Evolutionary conservation across 495 filamentous ascomycete genomes (phyloP), one percentile per base, ranked within the genome.

Genomic region (Zalerion maritima): DNA sequence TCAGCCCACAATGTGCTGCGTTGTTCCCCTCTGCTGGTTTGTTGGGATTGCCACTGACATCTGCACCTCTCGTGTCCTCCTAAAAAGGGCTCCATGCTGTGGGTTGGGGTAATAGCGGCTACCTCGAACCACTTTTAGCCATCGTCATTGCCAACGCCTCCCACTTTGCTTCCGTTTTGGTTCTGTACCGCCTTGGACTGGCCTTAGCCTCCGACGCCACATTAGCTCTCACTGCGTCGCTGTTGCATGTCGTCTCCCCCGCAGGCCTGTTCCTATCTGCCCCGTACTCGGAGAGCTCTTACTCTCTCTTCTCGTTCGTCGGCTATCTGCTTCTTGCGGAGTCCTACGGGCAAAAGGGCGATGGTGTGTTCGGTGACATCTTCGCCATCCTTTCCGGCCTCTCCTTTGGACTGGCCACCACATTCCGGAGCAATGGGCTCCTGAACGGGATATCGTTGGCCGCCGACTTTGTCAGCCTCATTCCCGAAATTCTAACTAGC

Each of bases 201-300:
- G 36, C 54, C 2, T 32, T 69, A 21, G 59, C 52, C 61, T 41
- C 60, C 43, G 21, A 47, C 41, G 45, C 55, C 30, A 44, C 30
- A 50, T 54, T 83, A 14, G 67, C 80, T 14, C 70, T 86, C 29
- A 48, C 77, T 10, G 60, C 78, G 16, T 73, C 81, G 4, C 46
- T 67, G 7, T 57, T 96, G 19, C 81, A 94, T 47, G 70, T 93
- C 23, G 42, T 96, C 14, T 81, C 73, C 3, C 89, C 91, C 0
- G 89, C 81, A 5, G 87, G 86, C 6, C 52, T 93, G 2, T 94
- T 96, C 45, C 70, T 97, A 16, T 84, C 78, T 0, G 81, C 86
- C 1, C 89, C 91, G 0, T 89, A 84, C 42, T 66, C 70, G 13
- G 91, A 97, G 53, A 71, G 78, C 26, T 46, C 77, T 1, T 94